Conservation (phyloP, 805 yeast genomes). For the Ogataea methanolica region DNA sequence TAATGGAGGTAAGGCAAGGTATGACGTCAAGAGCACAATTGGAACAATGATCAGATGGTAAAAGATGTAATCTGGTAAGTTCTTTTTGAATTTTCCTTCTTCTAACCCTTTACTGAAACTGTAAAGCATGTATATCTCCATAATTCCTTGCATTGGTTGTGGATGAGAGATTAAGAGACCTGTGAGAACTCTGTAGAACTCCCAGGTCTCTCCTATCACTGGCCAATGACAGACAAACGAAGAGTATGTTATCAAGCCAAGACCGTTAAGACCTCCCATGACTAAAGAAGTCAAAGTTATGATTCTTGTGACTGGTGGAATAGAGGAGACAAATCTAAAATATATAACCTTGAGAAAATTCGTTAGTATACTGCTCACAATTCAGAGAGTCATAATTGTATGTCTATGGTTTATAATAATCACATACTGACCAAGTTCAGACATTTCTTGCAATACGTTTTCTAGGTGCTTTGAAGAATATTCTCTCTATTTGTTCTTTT, state of each 20-base stretch:
- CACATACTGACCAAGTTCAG: constrained; percentile 30
- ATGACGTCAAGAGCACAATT: constrained; percentile 34
- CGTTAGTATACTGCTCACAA: background rate
- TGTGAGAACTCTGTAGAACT: constrained; percentile 44
- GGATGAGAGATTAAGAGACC: constrained; percentile 42
- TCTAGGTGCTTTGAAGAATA: no score
- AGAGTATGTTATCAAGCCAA: constrained; percentile 24
- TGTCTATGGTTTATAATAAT: no score
- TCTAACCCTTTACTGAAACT: constrained; percentile 55
- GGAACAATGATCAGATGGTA: constrained; percentile 48
- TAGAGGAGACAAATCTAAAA: constrained; percentile 35
- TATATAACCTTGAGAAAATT: background rate
- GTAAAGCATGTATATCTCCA: constrained; percentile 55
- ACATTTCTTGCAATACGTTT: constrained; percentile 15
- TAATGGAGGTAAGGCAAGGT: constrained; percentile 23
- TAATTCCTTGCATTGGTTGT: constrained; percentile 39
- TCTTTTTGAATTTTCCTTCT: constrained; percentile 41
- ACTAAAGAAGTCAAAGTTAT: constrained; percentile 45
- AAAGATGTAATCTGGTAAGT: constrained; percentile 53
- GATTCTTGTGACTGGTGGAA: constrained; percentile 62
- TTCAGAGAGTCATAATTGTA: background rate
- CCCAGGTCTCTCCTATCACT: constrained; percentile 28
- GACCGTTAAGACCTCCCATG: constrained; percentile 36
- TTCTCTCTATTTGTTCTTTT: no score
- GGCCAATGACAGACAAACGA: constrained; percentile 30